Base-by-base conservation (phyloP, 2,329 filamentous ascomycete species). In the Fusarium continuum region DNA sequence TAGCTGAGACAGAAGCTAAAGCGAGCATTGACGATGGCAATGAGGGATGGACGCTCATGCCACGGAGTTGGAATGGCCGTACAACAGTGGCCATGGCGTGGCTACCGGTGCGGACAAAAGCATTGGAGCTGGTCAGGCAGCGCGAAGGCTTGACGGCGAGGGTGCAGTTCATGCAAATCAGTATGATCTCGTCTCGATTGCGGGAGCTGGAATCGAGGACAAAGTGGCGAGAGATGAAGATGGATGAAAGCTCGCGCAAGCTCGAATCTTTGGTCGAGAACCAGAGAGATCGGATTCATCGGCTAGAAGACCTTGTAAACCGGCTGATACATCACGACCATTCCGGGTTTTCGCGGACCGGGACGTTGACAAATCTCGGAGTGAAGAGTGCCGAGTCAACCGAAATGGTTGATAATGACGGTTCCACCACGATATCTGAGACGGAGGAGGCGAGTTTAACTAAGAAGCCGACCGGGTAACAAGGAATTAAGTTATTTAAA, bases 81-180 rank as follows among this genome's bases (percentile, higher is more conserved):
- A 70, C 70, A 2, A 74, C 70, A 0, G 76, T 82, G 23, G 79
- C 79, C 34, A 73, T 83, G 64, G 76, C 76, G 14, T 82, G 81
- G 80, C 55, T 82, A 31, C 73, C 75, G 1, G 77, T 80, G 11
- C 71, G 80, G 26, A 74, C 74, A 8, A 81, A 81, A 59, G 78
- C 79, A 4, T 58, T 82, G 51, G 78, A 82, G 50, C 65, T 82
- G 13, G 78, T 80, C 16, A 73, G 79, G 22, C 79, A 82, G 72
- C 75, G 80, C 40, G 79, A 82, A 47, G 75, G 77, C 4, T 63
- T 81, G 64, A 80, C 79, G 2, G 74, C 74, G 8, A 73, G 79
- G 31, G 79, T 83, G 34, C 75, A 81, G 41, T 83, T 82, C 62
- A 76, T 80, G 51, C 79, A 83, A 67, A 79, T 80, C 74, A 80